These are phyloP conservation scores for Neurospora sublineolata DNA, from an alignment of 495 filamentous ascomycete species.

Conservation along the genomic window DNA sequence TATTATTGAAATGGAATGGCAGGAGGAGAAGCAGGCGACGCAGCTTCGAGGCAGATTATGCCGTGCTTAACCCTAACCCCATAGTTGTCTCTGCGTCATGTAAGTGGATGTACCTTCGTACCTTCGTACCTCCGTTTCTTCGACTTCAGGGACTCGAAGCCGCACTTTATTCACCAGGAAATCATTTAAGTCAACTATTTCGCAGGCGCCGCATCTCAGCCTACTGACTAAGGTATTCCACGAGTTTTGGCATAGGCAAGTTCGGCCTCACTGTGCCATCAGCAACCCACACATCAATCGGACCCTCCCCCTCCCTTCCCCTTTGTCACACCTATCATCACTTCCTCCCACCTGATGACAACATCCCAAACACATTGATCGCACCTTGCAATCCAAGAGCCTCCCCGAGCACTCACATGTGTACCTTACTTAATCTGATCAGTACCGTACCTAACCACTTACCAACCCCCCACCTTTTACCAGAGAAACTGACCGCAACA, in stretches of 20 bases:
- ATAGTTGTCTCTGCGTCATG: neutral
- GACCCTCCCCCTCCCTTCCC: neutral
- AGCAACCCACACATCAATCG: too few species aligned
- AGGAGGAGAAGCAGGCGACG: neutral
- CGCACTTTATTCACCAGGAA: neutral
- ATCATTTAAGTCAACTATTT: neutral
- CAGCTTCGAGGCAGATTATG: neutral
- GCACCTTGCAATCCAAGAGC: neutral
- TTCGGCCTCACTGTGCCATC: neutral
- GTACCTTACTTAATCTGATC: fast-evolving
- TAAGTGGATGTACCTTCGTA: neutral
- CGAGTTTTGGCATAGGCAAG: neutral
- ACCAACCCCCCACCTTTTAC: neutral
- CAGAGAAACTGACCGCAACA: neutral
- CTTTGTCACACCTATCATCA: neutral
- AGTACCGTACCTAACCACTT: neutral
- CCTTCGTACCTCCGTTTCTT: neutral
- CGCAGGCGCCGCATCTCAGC: neutral
- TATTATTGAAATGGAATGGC: neutral
- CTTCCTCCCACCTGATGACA: neutral
- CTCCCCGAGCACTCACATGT: neutral
- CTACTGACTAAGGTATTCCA: too few species aligned
- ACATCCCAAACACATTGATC: neutral
- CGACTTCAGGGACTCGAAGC: neutral
- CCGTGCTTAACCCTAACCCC: neutral